Conservation (phyloP, 768 basidiomycete species). For the Fibroporia radiculosa region DNA sequence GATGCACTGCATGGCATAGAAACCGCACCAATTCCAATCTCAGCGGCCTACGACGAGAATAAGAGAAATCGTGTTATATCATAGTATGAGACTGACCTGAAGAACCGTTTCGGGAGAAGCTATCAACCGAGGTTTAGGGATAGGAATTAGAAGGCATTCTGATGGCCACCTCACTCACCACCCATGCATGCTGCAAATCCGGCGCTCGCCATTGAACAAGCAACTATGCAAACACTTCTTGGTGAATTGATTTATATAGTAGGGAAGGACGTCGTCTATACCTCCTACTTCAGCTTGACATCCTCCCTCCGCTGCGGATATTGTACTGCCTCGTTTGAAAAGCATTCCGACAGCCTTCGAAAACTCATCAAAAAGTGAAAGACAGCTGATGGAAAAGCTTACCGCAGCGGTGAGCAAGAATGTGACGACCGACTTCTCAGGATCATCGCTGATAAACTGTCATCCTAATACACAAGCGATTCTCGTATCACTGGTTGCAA, state of each 20-base stretch:
- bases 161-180: conserved; percentile 36
- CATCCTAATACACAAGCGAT: not conserved
- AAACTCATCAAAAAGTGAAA: conserved; percentile 1
- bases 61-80: not conserved
- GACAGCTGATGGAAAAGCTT: conserved; percentile 19
- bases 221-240: conserved; percentile 47
- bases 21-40: conserved; percentile 76
- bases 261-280: conserved; percentile 21
- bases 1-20: not conserved
- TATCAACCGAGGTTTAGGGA: conserved; percentile 18
- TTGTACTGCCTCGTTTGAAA: conserved; percentile 95
- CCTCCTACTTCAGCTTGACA: conserved; percentile 96
- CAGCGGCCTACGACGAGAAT: conserved; percentile 59
- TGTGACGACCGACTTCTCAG: conserved; percentile 79
- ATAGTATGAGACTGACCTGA: conserved; percentile 38
- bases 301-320: conserved; percentile 91
- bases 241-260: too few species aligned
- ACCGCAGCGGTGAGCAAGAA: conserved; percentile 88
- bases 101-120: conserved; percentile 78
- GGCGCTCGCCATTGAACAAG: conserved; percentile 92
- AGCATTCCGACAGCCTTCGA: conserved; percentile 84
- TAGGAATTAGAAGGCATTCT: not conserved
- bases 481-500: not conserved
- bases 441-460: conserved; percentile 85
- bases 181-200: conserved; percentile 96